phyloP scores from a whole-genome alignment of 345 rosid genomes.

The Syzygium grande region DNA sequence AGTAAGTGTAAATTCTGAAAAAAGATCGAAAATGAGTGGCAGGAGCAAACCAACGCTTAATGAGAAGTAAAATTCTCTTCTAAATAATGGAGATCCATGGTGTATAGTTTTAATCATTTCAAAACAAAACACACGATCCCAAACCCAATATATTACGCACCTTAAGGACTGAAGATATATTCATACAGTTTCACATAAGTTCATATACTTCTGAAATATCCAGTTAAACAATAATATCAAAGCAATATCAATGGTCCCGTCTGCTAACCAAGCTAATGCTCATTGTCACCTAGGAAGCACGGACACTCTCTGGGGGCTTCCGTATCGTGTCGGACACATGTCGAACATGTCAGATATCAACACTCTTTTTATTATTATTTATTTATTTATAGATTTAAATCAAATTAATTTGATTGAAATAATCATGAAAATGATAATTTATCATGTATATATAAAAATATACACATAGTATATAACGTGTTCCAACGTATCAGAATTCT shows the following conservation, averaged over 20 bases:
- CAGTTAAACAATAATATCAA: background rate
- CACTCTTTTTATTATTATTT: too few relatives aligned
- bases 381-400: too few relatives aligned
- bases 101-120: background rate
- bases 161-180: background rate
- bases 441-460: too few relatives aligned
- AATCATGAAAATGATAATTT: too few relatives aligned
- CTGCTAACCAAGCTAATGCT: background rate
- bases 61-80: background rate
- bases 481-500: too few relatives aligned
- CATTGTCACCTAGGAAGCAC: too few relatives aligned
- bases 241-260: background rate
- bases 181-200: background rate
- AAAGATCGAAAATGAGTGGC: background rate
- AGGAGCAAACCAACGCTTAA: background rate
- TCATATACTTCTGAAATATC: background rate
- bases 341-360: too few relatives aligned
- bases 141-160: background rate
- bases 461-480: too few relatives aligned
- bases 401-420: too few relatives aligned
- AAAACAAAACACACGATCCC: background rate
- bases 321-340: too few relatives aligned
- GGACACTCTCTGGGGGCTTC: too few relatives aligned
- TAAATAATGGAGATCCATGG: background rate
- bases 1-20: background rate